phyloP scores from a whole-genome alignment of 306 rosid species.

The Pyrus pyrifolia region DNA sequence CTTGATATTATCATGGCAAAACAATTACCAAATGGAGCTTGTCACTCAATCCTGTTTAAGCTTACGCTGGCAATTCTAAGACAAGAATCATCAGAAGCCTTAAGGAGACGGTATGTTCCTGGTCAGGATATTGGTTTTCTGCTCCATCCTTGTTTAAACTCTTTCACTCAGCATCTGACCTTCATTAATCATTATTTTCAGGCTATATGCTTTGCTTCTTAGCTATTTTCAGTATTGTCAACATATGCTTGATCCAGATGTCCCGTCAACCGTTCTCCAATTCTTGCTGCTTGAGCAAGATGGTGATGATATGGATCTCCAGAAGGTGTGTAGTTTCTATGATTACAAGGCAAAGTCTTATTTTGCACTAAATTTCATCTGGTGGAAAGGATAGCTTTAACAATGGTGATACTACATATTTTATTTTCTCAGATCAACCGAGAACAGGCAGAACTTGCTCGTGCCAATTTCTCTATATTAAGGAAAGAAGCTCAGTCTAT shows the following conservation, averaged over 20 bases:
- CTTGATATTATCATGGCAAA: slow-evolving; percentile 74
- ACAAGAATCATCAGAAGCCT: slow-evolving; percentile 85
- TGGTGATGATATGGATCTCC: slow-evolving; percentile 78
- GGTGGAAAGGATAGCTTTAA: not conserved
- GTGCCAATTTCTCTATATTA: slow-evolving; percentile 71
- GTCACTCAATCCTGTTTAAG: slow-evolving; percentile 82
- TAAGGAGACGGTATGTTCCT: slow-evolving; percentile 78
- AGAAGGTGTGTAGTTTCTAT: slow-evolving; percentile 48
- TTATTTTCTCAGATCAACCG: slow-evolving; percentile 61
- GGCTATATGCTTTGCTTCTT: slow-evolving; percentile 89
- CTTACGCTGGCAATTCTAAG: slow-evolving; percentile 78
- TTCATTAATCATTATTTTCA: slow-evolving; percentile 33
- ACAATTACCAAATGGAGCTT: slow-evolving; percentile 91
- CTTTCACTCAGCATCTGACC: slow-evolving; percentile 32
- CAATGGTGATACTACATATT: not conserved
- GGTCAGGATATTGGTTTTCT: not conserved
- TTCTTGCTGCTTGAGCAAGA: slow-evolving; percentile 77
- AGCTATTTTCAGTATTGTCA: slow-evolving; percentile 96
- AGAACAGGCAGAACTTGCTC: slow-evolving; percentile 83
- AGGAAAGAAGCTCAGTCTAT: slow-evolving; percentile 87
- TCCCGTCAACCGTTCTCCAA: slow-evolving; percentile 82
- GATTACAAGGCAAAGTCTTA: not conserved
- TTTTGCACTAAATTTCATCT: not conserved
- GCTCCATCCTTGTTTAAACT: slow-evolving; percentile 18
- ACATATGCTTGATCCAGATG: slow-evolving; percentile 82